These are phyloP conservation scores for Corymbia calophylla DNA, from an alignment of 441 rosid species.

Conservation along the genomic window DNA sequence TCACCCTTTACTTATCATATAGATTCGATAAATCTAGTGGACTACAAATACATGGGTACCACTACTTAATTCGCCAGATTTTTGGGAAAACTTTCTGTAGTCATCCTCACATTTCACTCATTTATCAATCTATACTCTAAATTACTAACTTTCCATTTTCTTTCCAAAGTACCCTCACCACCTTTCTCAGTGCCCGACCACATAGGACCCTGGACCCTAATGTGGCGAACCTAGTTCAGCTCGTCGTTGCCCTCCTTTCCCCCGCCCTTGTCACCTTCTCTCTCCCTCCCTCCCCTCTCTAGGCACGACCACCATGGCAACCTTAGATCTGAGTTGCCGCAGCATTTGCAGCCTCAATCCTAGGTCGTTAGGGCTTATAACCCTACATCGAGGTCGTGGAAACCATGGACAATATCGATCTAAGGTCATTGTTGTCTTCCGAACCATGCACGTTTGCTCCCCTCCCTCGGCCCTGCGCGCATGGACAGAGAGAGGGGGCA, in stretches of 20 bases:
- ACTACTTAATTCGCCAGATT: not conserved
- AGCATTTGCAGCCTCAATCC: no score
- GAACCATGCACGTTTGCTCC: not conserved
- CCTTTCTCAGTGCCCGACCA: not conserved
- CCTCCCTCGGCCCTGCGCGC: not conserved
- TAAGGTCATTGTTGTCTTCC: not conserved
- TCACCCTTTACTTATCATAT: not conserved
- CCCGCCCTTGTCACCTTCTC: not conserved
- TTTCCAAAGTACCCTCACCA: not conserved
- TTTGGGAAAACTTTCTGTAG: not conserved
- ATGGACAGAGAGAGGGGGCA: not conserved
- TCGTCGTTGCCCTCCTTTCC: not conserved
- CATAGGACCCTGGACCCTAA: not conserved
- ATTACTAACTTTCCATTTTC: not conserved
- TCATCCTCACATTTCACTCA: not conserved
- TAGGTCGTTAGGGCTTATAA: no score
- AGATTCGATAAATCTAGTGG: not conserved
- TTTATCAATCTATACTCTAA: not conserved
- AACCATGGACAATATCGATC: not conserved
- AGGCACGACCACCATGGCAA: no score
- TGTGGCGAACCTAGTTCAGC: not conserved
- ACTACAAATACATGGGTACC: not conserved
- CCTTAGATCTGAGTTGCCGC: no score
- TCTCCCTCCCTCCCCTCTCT: no score
- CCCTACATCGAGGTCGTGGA: no score